A percentile compares a stretch with the other conserved stretches of the same genome.
These are phyloP conservation scores for Kodamaea nitidulidarum DNA, from an alignment of 805 yeast genomes.

Conservation along the genomic window DNA sequence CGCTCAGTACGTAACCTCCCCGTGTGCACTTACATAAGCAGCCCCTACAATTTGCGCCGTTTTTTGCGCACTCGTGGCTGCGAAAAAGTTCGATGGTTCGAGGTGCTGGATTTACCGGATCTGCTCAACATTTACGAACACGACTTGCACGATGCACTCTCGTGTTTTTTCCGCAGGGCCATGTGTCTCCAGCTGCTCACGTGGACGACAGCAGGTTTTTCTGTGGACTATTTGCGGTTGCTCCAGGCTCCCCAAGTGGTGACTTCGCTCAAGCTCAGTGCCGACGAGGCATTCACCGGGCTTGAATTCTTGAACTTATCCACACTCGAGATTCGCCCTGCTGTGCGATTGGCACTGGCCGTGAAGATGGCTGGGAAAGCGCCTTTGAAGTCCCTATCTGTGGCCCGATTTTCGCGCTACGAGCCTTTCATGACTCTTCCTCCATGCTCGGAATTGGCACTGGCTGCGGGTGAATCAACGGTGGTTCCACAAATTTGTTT, in stretches of 20 bases:
- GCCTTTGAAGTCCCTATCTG: background rate
- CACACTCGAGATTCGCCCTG: constrained; percentile 34
- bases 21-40: constrained; percentile 31
- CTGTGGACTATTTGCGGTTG: constrained; percentile 20
- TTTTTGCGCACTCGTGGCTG: constrained; percentile 19
- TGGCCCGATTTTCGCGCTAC: constrained; percentile 2
- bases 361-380: background rate
- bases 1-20: constrained; percentile 2
- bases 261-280: constrained; percentile 21
- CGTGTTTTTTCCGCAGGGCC: constrained; percentile 23
- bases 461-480: background rate
- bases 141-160: constrained; percentile 23
- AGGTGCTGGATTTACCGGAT: constrained; percentile 39
- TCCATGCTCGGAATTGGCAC: constrained; percentile 14
- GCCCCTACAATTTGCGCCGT: constrained; percentile 36
- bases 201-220: constrained; percentile 32
- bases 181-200: constrained; percentile 24
- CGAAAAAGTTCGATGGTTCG: constrained; percentile 20
- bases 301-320: constrained; percentile 25
- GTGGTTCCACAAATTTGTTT: constrained; percentile 1
- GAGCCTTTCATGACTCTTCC: constrained; percentile 12
- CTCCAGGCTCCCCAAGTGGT: constrained; percentile 14
- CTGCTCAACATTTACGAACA: constrained; percentile 35
- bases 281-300: constrained; percentile 15
- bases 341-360: constrained; percentile 8